Evolutionary conservation across 352 stramenopile genomes (phyloP), one percentile per base, ranked within the genome.

Genomic region (Phytophthora megakarya): DNA sequence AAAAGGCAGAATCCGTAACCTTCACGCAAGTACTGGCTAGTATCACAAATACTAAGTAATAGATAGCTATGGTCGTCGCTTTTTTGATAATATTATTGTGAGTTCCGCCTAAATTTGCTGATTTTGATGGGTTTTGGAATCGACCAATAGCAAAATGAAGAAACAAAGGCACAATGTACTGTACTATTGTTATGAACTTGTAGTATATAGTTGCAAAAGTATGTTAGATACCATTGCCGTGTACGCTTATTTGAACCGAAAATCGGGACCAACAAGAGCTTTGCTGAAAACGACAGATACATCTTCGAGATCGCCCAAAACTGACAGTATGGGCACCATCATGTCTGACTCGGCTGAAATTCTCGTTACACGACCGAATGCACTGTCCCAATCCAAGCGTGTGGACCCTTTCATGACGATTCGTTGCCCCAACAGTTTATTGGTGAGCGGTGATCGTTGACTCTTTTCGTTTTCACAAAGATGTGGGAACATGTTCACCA

Each of bases 401-500:
- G n/a, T 5, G 3, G 25, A 40, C 1, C 37, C 39, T n/a, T 30
- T 19, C 38, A 59, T 28, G 3, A 30, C n/a, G 5, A 59, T 40
- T 37, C 38, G 26, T 21, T 30, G 28, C 3, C 13, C 25, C 23
- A 48, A 16, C 12, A 59, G 37, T 47, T 48, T 59, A 6, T 23
- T 33, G 22, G 26, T 26, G 15, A 57, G 49, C 2, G 35, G 22
- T 3, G 23, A 47, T 8, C 23, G 35, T 25, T 3, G 18, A 25
- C n/a, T 5, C 5, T 7, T 37, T 35, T 18, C 22, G 18, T 47
- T 21, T 21, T 9, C 4, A 3, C n/a, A 42, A 9, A 59, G 16
- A 22, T 48, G 50, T 16, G 50, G 50, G 23, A 59, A 59, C 15
- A 40, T 13, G 16, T 47, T 48, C 16, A 37, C 7, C 25, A 59